Conservation (phyloP, 176 grass and related monocot species). For the Raddia distichophylla region DNA sequence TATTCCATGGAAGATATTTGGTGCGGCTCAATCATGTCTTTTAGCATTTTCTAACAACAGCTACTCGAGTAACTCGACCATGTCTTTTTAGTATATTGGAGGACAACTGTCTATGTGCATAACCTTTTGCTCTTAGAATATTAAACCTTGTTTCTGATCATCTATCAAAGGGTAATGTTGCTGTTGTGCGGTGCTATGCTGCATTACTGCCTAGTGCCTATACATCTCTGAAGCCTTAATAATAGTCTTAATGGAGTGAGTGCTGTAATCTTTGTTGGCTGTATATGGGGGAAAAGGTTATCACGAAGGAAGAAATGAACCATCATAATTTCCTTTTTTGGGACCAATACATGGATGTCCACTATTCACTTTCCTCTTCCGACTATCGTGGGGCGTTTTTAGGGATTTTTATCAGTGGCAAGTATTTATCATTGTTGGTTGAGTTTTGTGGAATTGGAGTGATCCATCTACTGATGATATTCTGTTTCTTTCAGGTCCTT, state of each 20-base stretch:
- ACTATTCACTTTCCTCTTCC: background rate
- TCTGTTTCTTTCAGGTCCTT: constrained; percentile 39
- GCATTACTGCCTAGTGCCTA: background rate
- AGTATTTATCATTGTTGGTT: background rate
- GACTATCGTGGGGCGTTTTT: background rate
- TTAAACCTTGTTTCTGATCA: background rate
- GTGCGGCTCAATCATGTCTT: background rate
- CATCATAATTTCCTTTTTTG: background rate
- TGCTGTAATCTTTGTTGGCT: background rate
- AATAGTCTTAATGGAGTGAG: background rate
- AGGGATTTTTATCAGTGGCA: background rate
- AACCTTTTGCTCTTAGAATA: constrained; percentile 20
- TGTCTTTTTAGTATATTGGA: constrained; percentile 19
- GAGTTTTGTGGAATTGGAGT: constrained; percentile 20
- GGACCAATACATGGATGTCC: background rate
- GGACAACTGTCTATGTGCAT: background rate
- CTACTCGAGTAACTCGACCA: background rate
- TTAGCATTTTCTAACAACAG: background rate
- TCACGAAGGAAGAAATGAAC: background rate
- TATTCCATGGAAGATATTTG: background rate
- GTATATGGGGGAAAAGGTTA: background rate
- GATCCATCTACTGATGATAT: constrained; percentile 25
- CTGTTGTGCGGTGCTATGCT: background rate
- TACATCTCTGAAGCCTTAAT: constrained; percentile 22
- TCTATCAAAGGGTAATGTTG: background rate